Evolutionary conservation across 2,329 filamentous ascomycete species (phyloP).

Genomic region (Neonectria magnoliae): DNA sequence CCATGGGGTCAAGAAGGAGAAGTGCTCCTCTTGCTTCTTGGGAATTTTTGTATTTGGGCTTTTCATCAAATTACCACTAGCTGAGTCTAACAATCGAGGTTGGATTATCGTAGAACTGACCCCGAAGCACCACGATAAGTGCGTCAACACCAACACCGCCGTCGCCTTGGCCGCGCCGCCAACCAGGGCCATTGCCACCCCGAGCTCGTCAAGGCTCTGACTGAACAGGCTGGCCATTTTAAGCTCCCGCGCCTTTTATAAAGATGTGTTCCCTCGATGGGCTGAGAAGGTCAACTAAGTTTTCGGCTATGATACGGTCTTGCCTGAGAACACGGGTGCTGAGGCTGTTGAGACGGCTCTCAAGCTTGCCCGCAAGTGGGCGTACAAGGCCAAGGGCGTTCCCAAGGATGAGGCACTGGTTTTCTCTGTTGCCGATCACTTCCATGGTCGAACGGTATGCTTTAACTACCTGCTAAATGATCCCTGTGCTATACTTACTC

Average conservation of each 20-base stretch:
- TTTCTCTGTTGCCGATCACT: conserved; percentile 88
- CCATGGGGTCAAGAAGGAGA: no score
- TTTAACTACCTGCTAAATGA: background rate
- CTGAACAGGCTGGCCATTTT: conserved; percentile 90
- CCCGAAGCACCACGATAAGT: no score
- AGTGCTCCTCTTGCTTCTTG: no score
- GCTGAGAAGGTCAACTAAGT: conserved; percentile 88
- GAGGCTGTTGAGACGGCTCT: conserved; percentile 62
- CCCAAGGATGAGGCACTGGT: conserved; percentile 17
- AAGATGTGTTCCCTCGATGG: conserved; percentile 96
- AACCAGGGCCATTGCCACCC: conserved; percentile 99
- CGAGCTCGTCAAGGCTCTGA: conserved; percentile 88
- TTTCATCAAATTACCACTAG: no score
- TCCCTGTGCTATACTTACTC: background rate
- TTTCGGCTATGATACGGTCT: conserved; percentile 96
- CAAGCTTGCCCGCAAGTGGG: conserved; percentile 30
- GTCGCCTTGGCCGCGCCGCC: no score
- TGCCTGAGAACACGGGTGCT: conserved; percentile 98
- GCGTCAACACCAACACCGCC: conserved; percentile 71
- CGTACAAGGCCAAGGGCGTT: conserved; percentile 25
- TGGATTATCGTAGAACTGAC: no score
- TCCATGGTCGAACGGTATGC: conserved; percentile 91
- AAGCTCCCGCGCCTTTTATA: conserved; percentile 95
- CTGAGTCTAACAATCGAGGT: no score
- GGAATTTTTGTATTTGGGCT: background rate